phyloP scores from a whole-genome alignment of 768 basidiomycete species.

The Postia placenta region DNA sequence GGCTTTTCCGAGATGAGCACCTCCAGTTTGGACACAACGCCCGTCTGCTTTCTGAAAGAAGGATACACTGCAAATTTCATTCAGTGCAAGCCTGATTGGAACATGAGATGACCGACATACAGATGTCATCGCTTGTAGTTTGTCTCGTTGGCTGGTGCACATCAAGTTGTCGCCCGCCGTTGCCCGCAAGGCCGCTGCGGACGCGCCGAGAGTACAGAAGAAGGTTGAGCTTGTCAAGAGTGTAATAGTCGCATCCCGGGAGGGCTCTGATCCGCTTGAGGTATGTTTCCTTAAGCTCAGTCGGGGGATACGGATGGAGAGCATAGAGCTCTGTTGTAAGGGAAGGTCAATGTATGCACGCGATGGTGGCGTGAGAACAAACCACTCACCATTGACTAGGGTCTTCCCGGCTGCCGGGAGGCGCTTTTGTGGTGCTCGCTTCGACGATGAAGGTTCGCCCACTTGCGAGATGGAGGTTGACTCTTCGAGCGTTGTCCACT shows the following conservation, averaged over 20 bases:
- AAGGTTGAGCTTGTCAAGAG: not conserved
- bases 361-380: no score
- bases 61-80: slow-evolving; percentile 10
- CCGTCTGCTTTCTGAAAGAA: not conserved
- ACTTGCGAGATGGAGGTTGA: no score
- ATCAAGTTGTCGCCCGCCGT: no score
- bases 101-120: slow-evolving; percentile 9
- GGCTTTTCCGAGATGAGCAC: slow-evolving; percentile 7
- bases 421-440: no score
- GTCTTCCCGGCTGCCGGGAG: no score
- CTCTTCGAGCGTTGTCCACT: no score
- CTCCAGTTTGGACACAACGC: slow-evolving; percentile 1
- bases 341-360: not conserved
- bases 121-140: slow-evolving; percentile 5
- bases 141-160: no score
- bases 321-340: not conserved
- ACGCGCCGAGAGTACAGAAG: slow-evolving; percentile 2
- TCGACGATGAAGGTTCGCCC: no score
- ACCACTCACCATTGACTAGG: no score
- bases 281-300: not conserved
- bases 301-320: not conserved
- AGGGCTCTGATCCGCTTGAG: not conserved
- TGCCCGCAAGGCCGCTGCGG: no score
- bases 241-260: slow-evolving; percentile 11
- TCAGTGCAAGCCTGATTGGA: no score